A percentile compares a stretch with the other conserved stretches of the same genome.
These are phyloP conservation scores for Ensete glaucum DNA, from an alignment of 176 grass and related monocot species.

Conservation along the genomic window DNA sequence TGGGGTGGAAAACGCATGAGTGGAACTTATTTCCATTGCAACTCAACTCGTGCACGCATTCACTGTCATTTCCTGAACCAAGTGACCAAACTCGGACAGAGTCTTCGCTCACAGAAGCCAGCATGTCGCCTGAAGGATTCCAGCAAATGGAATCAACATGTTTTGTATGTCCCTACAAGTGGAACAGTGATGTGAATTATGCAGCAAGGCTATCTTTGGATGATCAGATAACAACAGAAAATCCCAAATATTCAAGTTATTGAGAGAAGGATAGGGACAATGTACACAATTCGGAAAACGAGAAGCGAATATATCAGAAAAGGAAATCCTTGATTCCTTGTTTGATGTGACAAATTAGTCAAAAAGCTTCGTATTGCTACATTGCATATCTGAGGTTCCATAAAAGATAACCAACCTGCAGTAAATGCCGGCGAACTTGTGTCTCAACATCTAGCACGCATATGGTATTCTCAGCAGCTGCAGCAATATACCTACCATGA, in stretches of 20 bases:
- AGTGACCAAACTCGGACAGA: slow-evolving; percentile 26
- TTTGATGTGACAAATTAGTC: background rate
- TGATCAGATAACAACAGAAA: background rate
- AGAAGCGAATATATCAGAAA: no score
- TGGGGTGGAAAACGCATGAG: slow-evolving; percentile 25
- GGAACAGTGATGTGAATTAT: background rate
- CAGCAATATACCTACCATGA: slow-evolving; percentile 21
- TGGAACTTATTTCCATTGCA: slow-evolving; percentile 24
- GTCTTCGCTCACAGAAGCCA: slow-evolving; percentile 25
- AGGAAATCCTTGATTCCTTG: background rate
- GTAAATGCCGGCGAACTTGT: slow-evolving; percentile 6
- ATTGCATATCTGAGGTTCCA: background rate
- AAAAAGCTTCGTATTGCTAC: background rate
- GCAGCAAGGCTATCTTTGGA: background rate
- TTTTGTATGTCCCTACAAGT: slow-evolving; percentile 22
- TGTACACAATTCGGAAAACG: no score
- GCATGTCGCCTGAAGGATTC: slow-evolving; percentile 8
- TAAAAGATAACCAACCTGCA: slow-evolving; percentile 10
- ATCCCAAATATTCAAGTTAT: no score
- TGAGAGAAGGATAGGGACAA: no score
- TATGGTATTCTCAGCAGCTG: slow-evolving; percentile 18
- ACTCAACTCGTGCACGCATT: slow-evolving; percentile 16
- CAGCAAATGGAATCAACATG: slow-evolving; percentile 24
- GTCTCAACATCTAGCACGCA: slow-evolving; percentile 24
- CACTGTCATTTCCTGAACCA: slow-evolving; percentile 16